Evolutionary conservation across 768 basidiomycete species (phyloP), one percentile per base, ranked within the genome.

Genomic region (Boletus coccyginus): DNA sequence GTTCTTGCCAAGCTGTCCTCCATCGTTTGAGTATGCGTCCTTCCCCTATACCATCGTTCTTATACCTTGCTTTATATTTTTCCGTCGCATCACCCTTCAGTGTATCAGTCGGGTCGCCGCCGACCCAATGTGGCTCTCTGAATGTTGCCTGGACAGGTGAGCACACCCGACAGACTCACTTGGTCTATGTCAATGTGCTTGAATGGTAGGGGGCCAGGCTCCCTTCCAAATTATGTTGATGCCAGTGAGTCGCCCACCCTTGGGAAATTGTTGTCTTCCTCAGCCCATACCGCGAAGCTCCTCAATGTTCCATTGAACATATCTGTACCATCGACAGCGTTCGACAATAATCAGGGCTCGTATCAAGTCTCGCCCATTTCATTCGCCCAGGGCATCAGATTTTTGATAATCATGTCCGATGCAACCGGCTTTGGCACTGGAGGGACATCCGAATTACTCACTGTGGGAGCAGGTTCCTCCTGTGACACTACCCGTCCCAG

Each of bases 321-420:
- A 31, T 74, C 78, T 33, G 78, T 90, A 52, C 85, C 87, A 19
- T 57, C 73, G 5, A 66, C 77, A n/a, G 78, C 83, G 5, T 84
- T 81, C 66, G 77, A 50, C 65, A 75, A 80, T 73, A 81, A 81
- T 46, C 56, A 77, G 56, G 86, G 86, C 48, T 77, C 78, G 1
- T 88, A 76, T 65, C 71, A 77, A 13, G 65, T 78, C 31, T 44
- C 70, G 0, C 76, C 75, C 56, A 59, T 90, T 13, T 74, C 77
- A 3, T 70, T 85, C 45, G 32, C 66, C 13, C 62, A 73, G 10
- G 70, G 63, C 31, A 64, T 75, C 17, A 67, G 73, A 50, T 73
- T 89, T 46, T 49, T 89, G 13, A 56, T 86, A 19, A 78, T 81
- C 35, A 87, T 92, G 85, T 90, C 86, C 27, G 90, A 92, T 65